Base-by-base conservation (phyloP, 495 filamentous ascomycete genomes). In the Recurvomyces mirabilis region DNA sequence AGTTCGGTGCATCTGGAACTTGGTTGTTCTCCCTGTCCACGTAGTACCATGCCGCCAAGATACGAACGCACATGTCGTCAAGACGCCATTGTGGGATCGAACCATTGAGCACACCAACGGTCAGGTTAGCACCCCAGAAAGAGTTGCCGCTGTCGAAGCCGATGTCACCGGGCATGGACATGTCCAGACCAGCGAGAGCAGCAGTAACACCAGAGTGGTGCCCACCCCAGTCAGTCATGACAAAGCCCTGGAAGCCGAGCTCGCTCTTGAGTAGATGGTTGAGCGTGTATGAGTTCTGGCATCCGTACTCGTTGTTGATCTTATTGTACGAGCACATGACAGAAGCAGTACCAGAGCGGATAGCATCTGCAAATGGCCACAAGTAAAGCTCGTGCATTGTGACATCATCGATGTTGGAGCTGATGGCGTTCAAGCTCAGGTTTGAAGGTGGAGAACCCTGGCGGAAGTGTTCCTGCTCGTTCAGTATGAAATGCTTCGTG, bases 301-400 rank as follows among this genome's bases (percentile, higher is more conserved):
- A 84, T 37, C 60, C 69, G 44, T 81, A 78, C 65, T 71, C 78
- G 68, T 82, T 81, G 66, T 84, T 84, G 59, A 79, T 66, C 60
- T 91, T 84, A 43, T 91, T 80, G 71, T 96, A 96, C 11, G 82
- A 84, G 67, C 89, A 95, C 91, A 98, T 95, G 51, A 67, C 59
- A 1, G 51, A 37, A 12, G 53, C 64, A 23, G 61, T 65, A 12
- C 64, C 64, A 43, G 64, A 63, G 22, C 58, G 57, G 14, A 67
- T 57, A 9, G 62, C 64, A 46, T 67, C 83, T 11, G 82, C 83
- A 49, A 85, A 87, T 14, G 83, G 83, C 77, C 91, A 98, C 10
- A 94, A 70, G 58, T 98, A 98, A 26, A 91, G 57, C 62, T 98
- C 91, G 62, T 98, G 91, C 76, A 98, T 75, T 2, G 89, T 40